Base-by-base conservation (phyloP, 352 stramenopile species). In the Globisporangium orthogonon region DNA sequence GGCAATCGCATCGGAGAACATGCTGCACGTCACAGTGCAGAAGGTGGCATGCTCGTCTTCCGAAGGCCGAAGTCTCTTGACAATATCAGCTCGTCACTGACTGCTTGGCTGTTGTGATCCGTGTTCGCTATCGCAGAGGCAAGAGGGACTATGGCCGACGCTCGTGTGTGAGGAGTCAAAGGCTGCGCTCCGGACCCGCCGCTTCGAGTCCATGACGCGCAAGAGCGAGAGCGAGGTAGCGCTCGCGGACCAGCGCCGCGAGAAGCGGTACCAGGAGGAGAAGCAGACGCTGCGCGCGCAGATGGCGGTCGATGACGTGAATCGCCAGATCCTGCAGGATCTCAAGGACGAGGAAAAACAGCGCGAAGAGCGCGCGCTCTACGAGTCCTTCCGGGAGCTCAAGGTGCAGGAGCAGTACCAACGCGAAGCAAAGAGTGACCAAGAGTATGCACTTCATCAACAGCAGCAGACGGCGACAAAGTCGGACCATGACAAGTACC, bases 231-330 rank as follows among this genome's bases (percentile, higher is more conserved):
- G 62, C 1, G 83, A 89, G 50, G 70, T 48, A 2, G 63, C 59
- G 13, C 51, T 85, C 18, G 58, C 61, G 2, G 69, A 75, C 28
- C 82, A 80, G 44, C 67, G 77, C 11, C 81, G 82, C 50, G 74
- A 89, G 1, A 61, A 62, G 13, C 82, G 73, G 40, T 67, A 89
- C 43, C 55, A 74, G 23, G 83, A 89, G 37, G 81, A 94, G 56
- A 88, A 87, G 52, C 74, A 84, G 29, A 86, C 78, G 11, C 61
- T 94, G 35, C 77, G 84, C 3, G 84, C 83, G 3, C 84, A 94
- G 54, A 91, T 94, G 84, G 76, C 74, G 1, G 74, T 94, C 9
- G 83, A 91, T 43, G 81, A 94, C 46, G 60, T 66, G 7, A 90
- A 89, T 49, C 77, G 81, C 4, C 81, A 91, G 57, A 72, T 91